phyloP scores from a whole-genome alignment of 305 asterid species.

The Fraxinus latifolia region DNA sequence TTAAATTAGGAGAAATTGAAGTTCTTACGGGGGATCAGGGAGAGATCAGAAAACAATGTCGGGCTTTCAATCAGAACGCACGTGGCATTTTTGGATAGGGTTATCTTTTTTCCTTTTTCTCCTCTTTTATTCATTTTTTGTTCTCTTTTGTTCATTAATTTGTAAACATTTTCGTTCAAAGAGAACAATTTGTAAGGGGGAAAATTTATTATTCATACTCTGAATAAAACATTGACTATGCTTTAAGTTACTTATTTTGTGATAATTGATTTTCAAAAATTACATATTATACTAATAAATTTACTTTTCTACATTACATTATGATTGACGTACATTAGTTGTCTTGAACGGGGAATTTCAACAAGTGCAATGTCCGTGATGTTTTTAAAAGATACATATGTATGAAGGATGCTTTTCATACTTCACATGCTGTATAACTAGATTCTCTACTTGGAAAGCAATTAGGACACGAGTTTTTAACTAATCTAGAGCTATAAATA shows the following conservation, averaged over 20 bases:
- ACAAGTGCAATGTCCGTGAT: background rate
- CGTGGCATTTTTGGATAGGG: background rate
- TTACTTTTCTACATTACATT: too few species aligned
- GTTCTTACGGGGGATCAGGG: conserved; percentile 57
- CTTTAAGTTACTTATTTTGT: background rate
- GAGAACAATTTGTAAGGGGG: background rate
- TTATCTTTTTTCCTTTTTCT: background rate
- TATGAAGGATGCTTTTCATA: background rate
- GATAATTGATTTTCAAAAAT: background rate
- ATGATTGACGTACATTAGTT: too few species aligned
- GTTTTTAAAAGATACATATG: background rate
- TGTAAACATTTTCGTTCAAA: background rate
- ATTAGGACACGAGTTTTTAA: background rate
- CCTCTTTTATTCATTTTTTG: background rate
- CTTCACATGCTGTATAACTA: background rate
- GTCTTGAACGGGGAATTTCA: background rate
- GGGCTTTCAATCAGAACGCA: background rate
- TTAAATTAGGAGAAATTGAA: conserved; percentile 37
- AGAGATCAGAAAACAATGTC: conserved; percentile 54
- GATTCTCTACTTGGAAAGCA: background rate
- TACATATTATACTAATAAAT: too few species aligned
- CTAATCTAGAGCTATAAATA: background rate
- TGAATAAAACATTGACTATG: background rate
- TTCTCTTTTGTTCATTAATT: background rate
- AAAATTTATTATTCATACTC: background rate